Conservation (phyloP, 441 rosid genomes). For the Populus trichocarpa region DNA sequence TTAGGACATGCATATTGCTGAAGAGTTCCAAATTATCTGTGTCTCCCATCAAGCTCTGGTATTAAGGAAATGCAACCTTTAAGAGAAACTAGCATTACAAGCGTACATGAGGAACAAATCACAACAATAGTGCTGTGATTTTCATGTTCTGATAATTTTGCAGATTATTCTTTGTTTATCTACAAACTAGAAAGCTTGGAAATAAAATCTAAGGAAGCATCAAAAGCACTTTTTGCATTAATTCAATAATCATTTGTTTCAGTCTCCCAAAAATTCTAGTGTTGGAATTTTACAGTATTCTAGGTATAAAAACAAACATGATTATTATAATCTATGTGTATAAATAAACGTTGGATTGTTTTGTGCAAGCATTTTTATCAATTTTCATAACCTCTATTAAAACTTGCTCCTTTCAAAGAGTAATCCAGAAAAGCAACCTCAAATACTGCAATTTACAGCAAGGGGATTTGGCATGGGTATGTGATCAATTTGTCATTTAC, state of each 20-base stretch:
- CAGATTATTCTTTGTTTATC: background rate
- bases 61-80: background rate
- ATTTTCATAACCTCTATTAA: background rate
- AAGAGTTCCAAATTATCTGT: constrained; percentile 5
- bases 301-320: background rate
- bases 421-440: background rate
- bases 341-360: too few species aligned
- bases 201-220: background rate
- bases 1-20: background rate
- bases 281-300: constrained; percentile 4
- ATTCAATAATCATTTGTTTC: background rate
- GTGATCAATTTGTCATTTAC: background rate
- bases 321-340: background rate
- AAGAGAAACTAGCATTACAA: background rate
- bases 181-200: background rate
- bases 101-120: background rate
- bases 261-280: background rate
- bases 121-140: background rate
- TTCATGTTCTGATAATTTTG: background rate
- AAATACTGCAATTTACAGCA: background rate
- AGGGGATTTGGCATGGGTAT: background rate
- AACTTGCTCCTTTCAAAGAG: background rate
- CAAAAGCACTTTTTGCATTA: background rate
- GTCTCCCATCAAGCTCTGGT: background rate
- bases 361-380: background rate